These are phyloP conservation scores for Lachnellula occidentalis DNA, from an alignment of 2,329 filamentous ascomycete species.

Conservation along the genomic window DNA sequence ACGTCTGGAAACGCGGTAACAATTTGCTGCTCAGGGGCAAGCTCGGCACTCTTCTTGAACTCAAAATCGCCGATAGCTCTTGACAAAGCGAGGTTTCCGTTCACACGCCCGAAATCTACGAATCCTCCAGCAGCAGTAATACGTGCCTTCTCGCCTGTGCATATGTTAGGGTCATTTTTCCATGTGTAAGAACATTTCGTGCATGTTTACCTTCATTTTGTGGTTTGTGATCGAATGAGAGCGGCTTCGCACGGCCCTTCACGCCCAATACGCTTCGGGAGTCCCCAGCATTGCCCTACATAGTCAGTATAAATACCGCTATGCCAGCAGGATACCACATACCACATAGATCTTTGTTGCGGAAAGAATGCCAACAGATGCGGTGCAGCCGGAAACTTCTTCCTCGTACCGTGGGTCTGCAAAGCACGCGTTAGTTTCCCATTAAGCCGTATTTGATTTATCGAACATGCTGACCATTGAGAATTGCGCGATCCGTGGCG, in stretches of 20 bases:
- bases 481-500: slow-evolving; percentile 89
- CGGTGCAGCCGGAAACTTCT: slow-evolving; percentile 96
- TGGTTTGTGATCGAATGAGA: slow-evolving; percentile 99
- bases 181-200: neutral
- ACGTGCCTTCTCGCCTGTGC: slow-evolving; percentile 84
- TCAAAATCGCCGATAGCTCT: slow-evolving; percentile 98
- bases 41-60: slow-evolving; percentile 98
- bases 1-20: slow-evolving; percentile 97
- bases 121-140: slow-evolving; percentile 96
- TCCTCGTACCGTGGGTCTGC: slow-evolving; percentile 97
- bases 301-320: slow-evolving; percentile 23
- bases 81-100: slow-evolving; percentile 93
- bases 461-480: slow-evolving; percentile 64
- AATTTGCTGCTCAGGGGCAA: slow-evolving; percentile 97
- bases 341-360: slow-evolving; percentile 93
- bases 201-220: slow-evolving; percentile 76
- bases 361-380: slow-evolving; percentile 83
- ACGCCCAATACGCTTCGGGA: slow-evolving; percentile 92
- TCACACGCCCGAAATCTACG: slow-evolving; percentile 96
- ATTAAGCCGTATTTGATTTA: neutral
- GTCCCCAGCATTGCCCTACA: slow-evolving; percentile 91
- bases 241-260: slow-evolving; percentile 92
- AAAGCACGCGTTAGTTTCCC: slow-evolving; percentile 23
- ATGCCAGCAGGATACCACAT: slow-evolving; percentile 41
- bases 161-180: slow-evolving; percentile 7